Percentiles rank a stretch among this genome's conserved stretches.
Evolutionary conservation across 1,139 yeast species (phyloP).

Genomic region (Arxiozyma slooffiae): DNA sequence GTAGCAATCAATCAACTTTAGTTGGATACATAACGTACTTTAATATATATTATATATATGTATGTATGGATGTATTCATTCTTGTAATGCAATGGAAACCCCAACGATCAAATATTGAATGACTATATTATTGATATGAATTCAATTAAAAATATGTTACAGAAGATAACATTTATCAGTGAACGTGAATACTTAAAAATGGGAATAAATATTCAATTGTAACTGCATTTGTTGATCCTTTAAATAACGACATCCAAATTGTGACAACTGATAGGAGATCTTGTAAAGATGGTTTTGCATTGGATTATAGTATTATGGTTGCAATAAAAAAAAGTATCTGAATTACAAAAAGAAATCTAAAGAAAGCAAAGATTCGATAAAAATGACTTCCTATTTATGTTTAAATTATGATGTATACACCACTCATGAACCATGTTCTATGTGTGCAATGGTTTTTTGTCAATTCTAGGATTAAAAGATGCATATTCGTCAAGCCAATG

Average conservation of each 20-base stretch:
- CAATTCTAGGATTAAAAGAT: conserved; percentile 71
- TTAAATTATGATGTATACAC: conserved; percentile 69
- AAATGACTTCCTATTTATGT: conserved; percentile 48
- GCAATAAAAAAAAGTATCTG: conserved; percentile 58
- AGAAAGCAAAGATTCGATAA: conserved; percentile 15
- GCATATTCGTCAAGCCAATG: conserved; percentile 49
- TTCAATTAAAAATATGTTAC: conserved; percentile 37
- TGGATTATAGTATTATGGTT: conserved; percentile 64
- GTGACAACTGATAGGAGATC: conserved; percentile 34
- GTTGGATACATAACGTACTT: neutral
- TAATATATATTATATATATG: neutral
- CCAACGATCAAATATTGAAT: conserved; percentile 61
- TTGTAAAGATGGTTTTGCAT: conserved; percentile 34
- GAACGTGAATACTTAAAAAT: conserved; percentile 7
- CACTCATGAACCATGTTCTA: conserved; percentile 91
- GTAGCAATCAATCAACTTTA: neutral
- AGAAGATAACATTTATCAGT: conserved; percentile 29
- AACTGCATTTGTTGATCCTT: conserved; percentile 30
- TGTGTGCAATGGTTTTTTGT: conserved; percentile 96
- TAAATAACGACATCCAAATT: conserved; percentile 32
- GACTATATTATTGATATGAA: conserved; percentile 42
- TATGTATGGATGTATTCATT: neutral
- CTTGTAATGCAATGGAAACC: conserved; percentile 56
- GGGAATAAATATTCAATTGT: conserved; percentile 17
- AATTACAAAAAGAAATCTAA: conserved; percentile 14